Base-by-base conservation (phyloP, 2,329 filamentous ascomycete genomes). In the Periconia digitata region DNA sequence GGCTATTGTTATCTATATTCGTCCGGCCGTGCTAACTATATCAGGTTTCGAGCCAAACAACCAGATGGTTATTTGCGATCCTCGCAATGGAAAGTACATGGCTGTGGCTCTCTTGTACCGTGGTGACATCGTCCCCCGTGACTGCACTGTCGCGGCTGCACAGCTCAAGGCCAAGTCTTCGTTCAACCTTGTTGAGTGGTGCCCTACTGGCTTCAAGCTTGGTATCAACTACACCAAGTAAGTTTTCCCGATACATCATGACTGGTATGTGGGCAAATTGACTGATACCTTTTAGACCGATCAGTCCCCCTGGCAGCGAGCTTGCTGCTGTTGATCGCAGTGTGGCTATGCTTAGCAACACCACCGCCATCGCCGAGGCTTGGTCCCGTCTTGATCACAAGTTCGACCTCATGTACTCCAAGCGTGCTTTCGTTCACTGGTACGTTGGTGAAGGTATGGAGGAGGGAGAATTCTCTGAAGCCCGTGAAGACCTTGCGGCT, bases 321-420 rank as follows among this genome's bases (percentile, higher is more conserved):
- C 85, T 97, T 55, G 92, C 94, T 76, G 92, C 95, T 80, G 92
- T 97, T 75, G 90, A 94, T 84, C 92, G 94, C 70, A 92, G 92
- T 77, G 92, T 97, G 61, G 83, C 84, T 54, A 88, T 88, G 85
- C 77, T 88, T 63, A 87, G 84, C 77, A 88, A 88, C 79, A 88
- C 85, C 49, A 88, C 85, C 21, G 85, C 85, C 66, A 88, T 88
- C 58, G 83, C 85, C 51, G 85, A 88, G 74, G 85, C 85, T 44
- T 88, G 85, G 85, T 85, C 84, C 51, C 82, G 84, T 55, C 80
- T 88, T 41, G 84, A 87, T 74, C 78, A 86, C 79, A 88, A 88
- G 77, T 88, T 89, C 73, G 85, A 88, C 63, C 85, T 88, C 63
- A 88, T 88, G 85, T 87, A 88, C 80, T 85, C 81, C 76, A 88